These are phyloP conservation scores for Solanum ossicruentum DNA, from an alignment of 257 asterid genomes.

Conservation along the genomic window DNA sequence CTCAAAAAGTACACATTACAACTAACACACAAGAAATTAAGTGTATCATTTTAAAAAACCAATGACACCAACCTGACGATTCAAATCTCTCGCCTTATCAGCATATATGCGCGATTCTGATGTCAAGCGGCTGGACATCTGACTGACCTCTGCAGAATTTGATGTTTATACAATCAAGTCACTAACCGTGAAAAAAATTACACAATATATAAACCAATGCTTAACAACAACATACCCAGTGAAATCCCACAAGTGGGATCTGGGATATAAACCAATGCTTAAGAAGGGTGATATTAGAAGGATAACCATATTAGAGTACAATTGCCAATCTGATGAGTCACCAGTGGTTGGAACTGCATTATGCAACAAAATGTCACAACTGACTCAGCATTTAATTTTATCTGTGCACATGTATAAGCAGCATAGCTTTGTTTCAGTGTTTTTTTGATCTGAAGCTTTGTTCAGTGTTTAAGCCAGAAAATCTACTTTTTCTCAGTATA, in stretches of 20 bases:
- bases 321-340: not conserved
- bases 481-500: not conserved
- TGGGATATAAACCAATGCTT: not conserved
- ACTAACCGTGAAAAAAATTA: not conserved
- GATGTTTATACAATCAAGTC: not conserved
- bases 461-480: not conserved
- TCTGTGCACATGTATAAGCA: not conserved
- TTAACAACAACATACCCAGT: not conserved
- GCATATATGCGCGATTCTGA: constrained; percentile 87
- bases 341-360: not conserved
- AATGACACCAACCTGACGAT: constrained; percentile 61
- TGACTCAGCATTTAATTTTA: not conserved
- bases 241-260: too few species aligned
- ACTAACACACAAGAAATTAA: not conserved
- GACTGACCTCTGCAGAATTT: constrained; percentile 60
- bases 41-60: not conserved
- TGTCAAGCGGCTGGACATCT: constrained; percentile 88
- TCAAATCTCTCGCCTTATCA: constrained; percentile 83
- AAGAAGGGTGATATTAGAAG: not conserved
- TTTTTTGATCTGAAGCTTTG: too few species aligned
- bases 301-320: not conserved
- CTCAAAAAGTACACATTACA: not conserved
- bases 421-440: too few species aligned
- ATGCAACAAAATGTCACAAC: not conserved
- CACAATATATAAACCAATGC: not conserved